Base-by-base conservation (phyloP, 306 rosid genomes). In the Chamaecrista fasciculata region DNA sequence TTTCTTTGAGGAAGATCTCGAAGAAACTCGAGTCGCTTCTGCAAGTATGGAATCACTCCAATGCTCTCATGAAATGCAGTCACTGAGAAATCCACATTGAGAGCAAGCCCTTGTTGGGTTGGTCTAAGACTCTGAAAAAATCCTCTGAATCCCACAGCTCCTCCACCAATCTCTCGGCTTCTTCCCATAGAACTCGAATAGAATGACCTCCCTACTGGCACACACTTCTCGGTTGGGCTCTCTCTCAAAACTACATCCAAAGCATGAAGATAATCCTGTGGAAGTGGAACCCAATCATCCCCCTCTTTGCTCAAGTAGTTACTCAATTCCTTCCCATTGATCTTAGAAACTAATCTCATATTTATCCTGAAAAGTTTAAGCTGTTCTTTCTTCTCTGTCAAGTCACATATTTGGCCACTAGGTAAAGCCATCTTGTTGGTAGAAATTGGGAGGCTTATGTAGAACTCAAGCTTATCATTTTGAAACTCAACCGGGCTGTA, bases 51-150 rank as follows among this genome's bases (percentile, higher is more conserved):
- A 70, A 95, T 84, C 43, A 95, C 92, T 78, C 96, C 99, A 64
- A 95, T 83, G 72, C 99, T 91, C 75, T 95, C 99, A 34, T 95
- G 99, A 69, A 95, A 95, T 33, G 99, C 95, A 15, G 96, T 89
- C 64, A 95, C 97, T 1, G 99, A 95, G 79, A 92, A 91, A 79
- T 95, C 96, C 23, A 95, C 88, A 58, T 95, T 95, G 69, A 95
- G 87, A 70, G 96, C 92, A 20, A 95, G 89, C 40, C 99, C 99
- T 86, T 95, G 97, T 60, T 91, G 97, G 0, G 99, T 95, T 37
- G 96, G 97, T 26, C 99, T 51, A 66, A 95, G 99, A 81, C 99
- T 95, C 83, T 95, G 99, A 77, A 95, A 95, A 83, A 95, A 95
- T 60, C 99, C 99, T 78, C 99, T 84, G 73, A 91, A 70, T 77